Conservation (phyloP, 257 asterid species). For the Salvia hispanica region DNA sequence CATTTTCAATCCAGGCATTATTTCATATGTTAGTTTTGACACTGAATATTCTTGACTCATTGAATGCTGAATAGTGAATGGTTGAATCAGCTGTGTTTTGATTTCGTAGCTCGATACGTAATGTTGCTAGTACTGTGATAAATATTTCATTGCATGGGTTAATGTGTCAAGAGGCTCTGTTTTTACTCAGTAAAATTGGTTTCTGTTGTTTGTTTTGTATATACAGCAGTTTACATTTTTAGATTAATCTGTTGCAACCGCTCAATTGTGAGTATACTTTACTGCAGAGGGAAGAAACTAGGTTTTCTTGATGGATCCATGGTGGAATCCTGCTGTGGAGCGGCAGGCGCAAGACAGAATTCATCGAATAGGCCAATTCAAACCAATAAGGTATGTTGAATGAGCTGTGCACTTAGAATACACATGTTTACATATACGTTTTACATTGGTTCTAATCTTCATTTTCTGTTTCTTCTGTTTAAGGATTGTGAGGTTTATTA, state of each 20-base stretch:
- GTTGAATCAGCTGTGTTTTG: background rate
- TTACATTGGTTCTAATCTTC: constrained; percentile 8
- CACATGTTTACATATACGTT: background rate
- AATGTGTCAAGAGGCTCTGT: no score
- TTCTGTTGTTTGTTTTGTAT: background rate
- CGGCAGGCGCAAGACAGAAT: constrained; percentile 97
- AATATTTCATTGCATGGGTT: background rate
- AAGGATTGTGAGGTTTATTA: constrained; percentile 87
- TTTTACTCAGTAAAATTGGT: background rate
- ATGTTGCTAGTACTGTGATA: no score
- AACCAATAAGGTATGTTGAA: constrained; percentile 71
- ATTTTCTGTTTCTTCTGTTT: background rate
- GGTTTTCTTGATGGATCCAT: constrained; percentile 99
- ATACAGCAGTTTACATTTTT: constrained; percentile 12
- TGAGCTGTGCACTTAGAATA: constrained; percentile 3
- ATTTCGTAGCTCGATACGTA: constrained; percentile 21
- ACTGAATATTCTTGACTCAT: background rate
- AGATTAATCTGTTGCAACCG: constrained; percentile 17
- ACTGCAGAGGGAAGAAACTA: constrained; percentile 88
- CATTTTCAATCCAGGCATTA: no score
- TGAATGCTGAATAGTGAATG: background rate
- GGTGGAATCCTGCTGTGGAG: constrained; percentile 99
- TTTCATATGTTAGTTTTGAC: no score
- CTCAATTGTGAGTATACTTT: constrained; percentile 28
- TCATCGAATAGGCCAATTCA: constrained; percentile 89